Conservation (phyloP, 257 asterid species). For the Asclepias syriaca region DNA sequence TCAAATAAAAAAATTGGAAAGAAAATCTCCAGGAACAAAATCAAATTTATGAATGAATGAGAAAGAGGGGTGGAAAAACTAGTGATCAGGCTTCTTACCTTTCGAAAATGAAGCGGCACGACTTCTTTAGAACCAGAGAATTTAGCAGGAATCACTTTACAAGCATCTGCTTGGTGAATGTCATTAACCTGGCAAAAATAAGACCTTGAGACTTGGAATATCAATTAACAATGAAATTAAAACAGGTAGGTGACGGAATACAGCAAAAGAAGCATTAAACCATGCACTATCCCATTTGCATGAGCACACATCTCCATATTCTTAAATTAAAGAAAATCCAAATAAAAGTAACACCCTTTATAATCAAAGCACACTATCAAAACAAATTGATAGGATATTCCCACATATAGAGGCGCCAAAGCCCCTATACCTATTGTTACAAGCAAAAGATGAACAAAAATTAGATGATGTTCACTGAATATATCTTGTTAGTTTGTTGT, state of each 20-base stretch:
- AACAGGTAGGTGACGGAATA: constrained; percentile 9
- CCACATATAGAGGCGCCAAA: background rate
- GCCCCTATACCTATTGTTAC: background rate
- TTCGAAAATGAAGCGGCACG: constrained; percentile 73
- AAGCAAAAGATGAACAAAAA: background rate
- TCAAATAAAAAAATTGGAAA: background rate
- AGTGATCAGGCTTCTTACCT: constrained; percentile 38
- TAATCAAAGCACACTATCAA: background rate
- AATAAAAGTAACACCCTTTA: background rate
- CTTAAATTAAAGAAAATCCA: background rate
- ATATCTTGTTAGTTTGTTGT: background rate
- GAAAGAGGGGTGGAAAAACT: background rate
- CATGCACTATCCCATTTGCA: background rate
- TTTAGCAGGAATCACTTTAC: constrained; percentile 96
- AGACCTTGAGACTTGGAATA: constrained; percentile 11
- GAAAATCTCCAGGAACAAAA: background rate
- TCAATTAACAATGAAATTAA: constrained; percentile 10
- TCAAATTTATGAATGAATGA: background rate
- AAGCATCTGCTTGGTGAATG: constrained; percentile 74
- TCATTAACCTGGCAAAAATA: constrained; percentile 56
- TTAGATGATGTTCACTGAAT: background rate
- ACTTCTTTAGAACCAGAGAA: constrained; percentile 93
- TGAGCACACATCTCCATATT: no score
- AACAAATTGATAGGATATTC: background rate
- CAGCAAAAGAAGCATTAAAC: background rate